Percentiles rank a stretch among this genome's conserved stretches.
These are phyloP conservation scores for Cordyceps farinosa DNA, from an alignment of 2,329 filamentous ascomycete genomes.

Conservation along the genomic window DNA sequence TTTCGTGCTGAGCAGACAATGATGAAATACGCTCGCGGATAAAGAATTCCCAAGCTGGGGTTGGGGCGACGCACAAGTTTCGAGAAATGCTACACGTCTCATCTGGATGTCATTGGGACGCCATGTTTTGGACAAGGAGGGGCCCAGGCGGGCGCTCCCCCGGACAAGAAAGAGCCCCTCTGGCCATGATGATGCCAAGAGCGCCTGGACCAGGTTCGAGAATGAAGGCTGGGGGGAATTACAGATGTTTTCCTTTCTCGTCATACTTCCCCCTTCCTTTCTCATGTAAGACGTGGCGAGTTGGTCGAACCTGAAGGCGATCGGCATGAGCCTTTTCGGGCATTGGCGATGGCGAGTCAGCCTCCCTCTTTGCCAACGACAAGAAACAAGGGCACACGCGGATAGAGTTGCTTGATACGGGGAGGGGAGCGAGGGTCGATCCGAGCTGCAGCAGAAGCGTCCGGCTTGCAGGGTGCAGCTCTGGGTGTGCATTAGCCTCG, in stretches of 20 bases:
- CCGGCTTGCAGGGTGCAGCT: conserved; percentile 5
- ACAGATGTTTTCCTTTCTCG: neutral
- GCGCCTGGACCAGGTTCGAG: neutral
- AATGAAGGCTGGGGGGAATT: neutral
- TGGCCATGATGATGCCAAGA: conserved; percentile 11
- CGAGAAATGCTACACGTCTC: conserved; percentile 11
- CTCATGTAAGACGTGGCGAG: neutral
- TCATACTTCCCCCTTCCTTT: neutral
- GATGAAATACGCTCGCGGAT: conserved; percentile 14
- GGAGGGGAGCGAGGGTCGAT: conserved; percentile 8
- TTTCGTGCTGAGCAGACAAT: neutral
- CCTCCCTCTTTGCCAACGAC: neutral
- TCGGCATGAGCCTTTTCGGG: neutral
- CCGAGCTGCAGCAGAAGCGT: conserved; percentile 5
- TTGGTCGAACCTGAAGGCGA: neutral
- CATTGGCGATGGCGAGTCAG: neutral
- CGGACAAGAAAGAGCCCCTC: neutral
- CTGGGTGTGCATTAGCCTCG: neutral
- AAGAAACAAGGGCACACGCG: neutral
- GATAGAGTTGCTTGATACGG: conserved; percentile 13
- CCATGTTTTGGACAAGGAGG: neutral
- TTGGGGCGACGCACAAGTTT: neutral
- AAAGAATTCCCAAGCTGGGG: conserved; percentile 1
- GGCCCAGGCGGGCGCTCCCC: neutral
- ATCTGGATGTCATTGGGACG: neutral